Evolutionary conservation across 495 filamentous ascomycete genomes (phyloP), one percentile per base, ranked within the genome.

Genomic region (Bryoglossum gracile): DNA sequence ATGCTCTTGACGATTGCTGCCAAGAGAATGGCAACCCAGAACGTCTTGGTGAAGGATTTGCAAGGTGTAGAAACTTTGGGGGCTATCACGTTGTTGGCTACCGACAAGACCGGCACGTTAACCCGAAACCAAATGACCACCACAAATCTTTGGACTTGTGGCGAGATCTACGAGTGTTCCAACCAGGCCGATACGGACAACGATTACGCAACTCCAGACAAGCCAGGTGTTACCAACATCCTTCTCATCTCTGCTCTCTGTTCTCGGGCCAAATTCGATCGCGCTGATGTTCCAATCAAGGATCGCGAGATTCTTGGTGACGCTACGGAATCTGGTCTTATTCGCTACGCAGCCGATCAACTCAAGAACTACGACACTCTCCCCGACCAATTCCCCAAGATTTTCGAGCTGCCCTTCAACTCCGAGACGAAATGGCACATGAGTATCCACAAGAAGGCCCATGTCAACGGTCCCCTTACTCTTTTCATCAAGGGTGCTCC

Each of bases 91-190:
- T 25, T 67, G 8, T 35, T 67, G 33, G 65, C 46, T 6, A 58
- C 79, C 13, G 80, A 83, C 63, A 83, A 83, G 59, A 83, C 80
- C 3, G 80, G 80, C 22, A 83, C 61, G 19, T 50, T 54, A 50
- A 66, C 58, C 22, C 61, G 74, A 52, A 72, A 77, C 58, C 61
- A 71, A 55, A 70, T 76, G 74, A 62, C 63, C 41, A 66, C 72
- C 32, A 70, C 64, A 40, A 68, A 66, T 8, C 46, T 70, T 23
- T 64, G 63, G 14, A 63, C 69, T 37, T 62, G 61, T 8, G 60
- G 56, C n/a, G 43, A 51, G 38, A 53, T 66, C 24, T 63, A 65
- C 46, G 65, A 56, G 21, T 59, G 66, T 4, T 63, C 70, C 26
- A 25, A 35, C 10, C 40, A 32, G n/a, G 46, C 40, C 14, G 36